Conservation (phyloP, 2,329 filamentous ascomycete species). For the Fusarium odoratissimum region DNA sequence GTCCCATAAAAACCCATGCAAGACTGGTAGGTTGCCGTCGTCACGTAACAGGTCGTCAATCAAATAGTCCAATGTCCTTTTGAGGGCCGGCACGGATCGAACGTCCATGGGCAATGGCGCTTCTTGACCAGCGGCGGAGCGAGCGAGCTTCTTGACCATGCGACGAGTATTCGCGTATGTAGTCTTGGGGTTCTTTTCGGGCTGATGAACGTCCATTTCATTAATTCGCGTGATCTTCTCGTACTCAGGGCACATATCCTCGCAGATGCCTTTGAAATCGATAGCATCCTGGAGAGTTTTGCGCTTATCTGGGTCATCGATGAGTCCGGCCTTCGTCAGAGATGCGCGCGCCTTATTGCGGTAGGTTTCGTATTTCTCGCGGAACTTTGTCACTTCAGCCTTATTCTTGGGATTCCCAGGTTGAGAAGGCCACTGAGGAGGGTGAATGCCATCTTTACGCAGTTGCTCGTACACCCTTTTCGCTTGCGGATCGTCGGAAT, state of each 20-base stretch:
- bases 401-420: constrained; percentile 65
- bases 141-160: constrained; percentile 76
- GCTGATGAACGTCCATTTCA: constrained; percentile 67
- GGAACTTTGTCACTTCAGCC: constrained; percentile 64
- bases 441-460: constrained; percentile 64
- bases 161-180: constrained; percentile 60
- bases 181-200: constrained; percentile 63
- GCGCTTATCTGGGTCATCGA: constrained; percentile 73
- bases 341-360: constrained; percentile 67
- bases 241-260: constrained; percentile 77
- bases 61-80: constrained; percentile 71
- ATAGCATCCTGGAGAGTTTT: constrained; percentile 73
- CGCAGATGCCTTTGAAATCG: constrained; percentile 74
- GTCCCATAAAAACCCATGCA: constrained; percentile 76
- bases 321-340: constrained; percentile 68
- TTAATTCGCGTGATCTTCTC: constrained; percentile 73
- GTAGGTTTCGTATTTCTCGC: constrained; percentile 67
- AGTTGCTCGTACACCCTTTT: constrained; percentile 64
- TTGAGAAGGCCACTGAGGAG: constrained; percentile 67
- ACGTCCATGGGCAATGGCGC: constrained; percentile 76
- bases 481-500: constrained; percentile 56
- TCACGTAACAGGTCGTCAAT: constrained; percentile 67
- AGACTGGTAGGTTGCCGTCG: constrained; percentile 64
- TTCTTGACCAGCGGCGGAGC: constrained; percentile 76
- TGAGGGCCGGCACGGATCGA: constrained; percentile 68